Base-by-base conservation (phyloP, 2,329 filamentous ascomycete species). In the Rhynchosporium secalis region DNA sequence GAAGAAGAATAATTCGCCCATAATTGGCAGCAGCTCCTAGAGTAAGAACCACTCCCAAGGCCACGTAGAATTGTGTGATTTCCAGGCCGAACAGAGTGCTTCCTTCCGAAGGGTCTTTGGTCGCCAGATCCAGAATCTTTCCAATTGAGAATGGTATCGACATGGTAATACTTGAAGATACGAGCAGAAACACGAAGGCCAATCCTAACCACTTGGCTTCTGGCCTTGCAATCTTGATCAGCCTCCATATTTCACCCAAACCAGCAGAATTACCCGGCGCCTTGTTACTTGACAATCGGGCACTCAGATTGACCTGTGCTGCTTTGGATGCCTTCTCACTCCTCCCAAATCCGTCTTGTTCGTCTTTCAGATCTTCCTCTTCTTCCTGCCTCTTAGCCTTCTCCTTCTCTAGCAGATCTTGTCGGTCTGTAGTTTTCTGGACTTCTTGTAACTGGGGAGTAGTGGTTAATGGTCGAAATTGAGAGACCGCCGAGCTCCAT, bases 121-220 rank as follows among this genome's bases (percentile, higher is more conserved):
- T 96, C 8, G 94, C 92, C 58, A 95, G 85, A 76, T 99, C 95
- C 75, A 99, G 80, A 65, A 99, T 96, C 74, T 93, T 94, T 61
- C 95, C 95, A 68, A 99, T 96, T 0, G 93, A 96, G 74, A 97
- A 96, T 1, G 95, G 95, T 63, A 99, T 91, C 2, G 92, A 93
- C 90, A 99, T 96, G 62, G 93, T 96, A 69, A 99, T 92, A 57
- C 87, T 84, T 3, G 94, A 98, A 15, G 94, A 97, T 65, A 97
- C 82, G 62, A 99, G 81, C 56, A 99, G 81, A 73, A 96, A 90
- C 60, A 89, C 75, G 74, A 98, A 94, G 3, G 96, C 96, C 66
- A 90, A 76, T 6, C 81, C 82, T 15, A 99, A 85, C 76, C 90
- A 89, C 73, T 82, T 88, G 36, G 90, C 78, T 78, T 99, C 95